Conservation (phyloP, 495 filamentous ascomycete species). For the Margaritispora aquatica region DNA sequence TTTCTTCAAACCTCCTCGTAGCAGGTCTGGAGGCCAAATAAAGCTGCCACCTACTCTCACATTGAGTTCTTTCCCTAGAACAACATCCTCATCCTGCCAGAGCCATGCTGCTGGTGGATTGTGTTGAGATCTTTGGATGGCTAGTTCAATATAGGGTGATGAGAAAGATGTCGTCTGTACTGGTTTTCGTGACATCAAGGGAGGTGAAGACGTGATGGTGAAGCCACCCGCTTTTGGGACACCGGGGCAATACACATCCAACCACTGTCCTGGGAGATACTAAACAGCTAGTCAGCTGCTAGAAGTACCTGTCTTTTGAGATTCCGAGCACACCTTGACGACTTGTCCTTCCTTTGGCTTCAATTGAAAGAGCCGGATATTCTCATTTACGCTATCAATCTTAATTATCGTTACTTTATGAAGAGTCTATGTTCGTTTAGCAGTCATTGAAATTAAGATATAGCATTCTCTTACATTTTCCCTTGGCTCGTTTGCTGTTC, state of each 20-base stretch:
- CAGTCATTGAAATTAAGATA: conserved; percentile 3
- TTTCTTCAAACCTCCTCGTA: conserved; percentile 39
- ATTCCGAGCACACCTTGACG: conserved; percentile 19
- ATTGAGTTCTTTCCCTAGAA: conserved; percentile 49
- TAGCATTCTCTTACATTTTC: conserved; percentile 33
- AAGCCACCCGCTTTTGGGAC: conserved; percentile 71
- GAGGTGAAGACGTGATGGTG: conserved; percentile 76
- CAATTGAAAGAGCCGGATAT: conserved; percentile 45
- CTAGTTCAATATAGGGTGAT: conserved; percentile 58
- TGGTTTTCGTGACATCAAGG: conserved; percentile 22
- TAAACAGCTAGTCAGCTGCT: too few species aligned
- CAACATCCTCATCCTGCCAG: conserved; percentile 48
- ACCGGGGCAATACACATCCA: conserved; percentile 70
- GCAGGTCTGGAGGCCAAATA: conserved; percentile 64
- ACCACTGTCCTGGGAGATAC: conserved; percentile 87
- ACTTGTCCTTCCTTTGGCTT: conserved; percentile 23
- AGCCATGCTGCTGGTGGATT: conserved; percentile 74
- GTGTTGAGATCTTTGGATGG: conserved; percentile 56
- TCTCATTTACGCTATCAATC: conserved; percentile 41
- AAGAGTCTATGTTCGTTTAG: conserved; percentile 28
- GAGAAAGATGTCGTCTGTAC: conserved; percentile 3
- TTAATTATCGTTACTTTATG: conserved; percentile 41
- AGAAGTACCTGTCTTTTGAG: conserved; percentile 21
- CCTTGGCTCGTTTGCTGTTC: conserved; percentile 68
- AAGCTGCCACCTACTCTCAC: conserved; percentile 79